Percentiles rank a stretch among this genome's conserved stretches.
phyloP scores from a whole-genome alignment of 2,329 filamentous ascomycete genomes.

The Pseudopithomyces maydicus region DNA sequence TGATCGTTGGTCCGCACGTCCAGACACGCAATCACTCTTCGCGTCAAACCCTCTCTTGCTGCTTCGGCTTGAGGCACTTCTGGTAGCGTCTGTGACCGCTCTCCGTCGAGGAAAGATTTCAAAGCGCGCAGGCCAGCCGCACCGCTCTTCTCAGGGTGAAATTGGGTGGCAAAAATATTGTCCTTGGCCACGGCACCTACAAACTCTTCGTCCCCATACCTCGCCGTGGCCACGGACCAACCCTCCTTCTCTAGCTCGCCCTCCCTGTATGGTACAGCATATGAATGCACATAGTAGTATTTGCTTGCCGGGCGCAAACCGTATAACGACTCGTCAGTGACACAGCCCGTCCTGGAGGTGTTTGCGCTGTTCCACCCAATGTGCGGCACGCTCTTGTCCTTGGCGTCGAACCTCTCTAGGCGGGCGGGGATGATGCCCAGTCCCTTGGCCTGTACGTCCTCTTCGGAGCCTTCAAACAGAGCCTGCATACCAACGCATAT shows the following conservation, averaged over 20 bases:
- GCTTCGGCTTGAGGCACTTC: conserved; percentile 36
- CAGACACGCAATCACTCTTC: conserved; percentile 91
- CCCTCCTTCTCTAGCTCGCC: conserved; percentile 79
- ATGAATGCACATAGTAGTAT: conserved; percentile 99
- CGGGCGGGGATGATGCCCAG: conserved; percentile 74
- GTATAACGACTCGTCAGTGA: conserved; percentile 66
- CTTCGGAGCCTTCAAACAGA: conserved; percentile 83
- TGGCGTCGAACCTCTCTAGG: conserved; percentile 77
- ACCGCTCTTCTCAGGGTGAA: conserved; percentile 97
- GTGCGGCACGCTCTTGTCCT: conserved; percentile 89
- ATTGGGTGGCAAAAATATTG: conserved; percentile 90
- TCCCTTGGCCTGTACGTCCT: conserved; percentile 73
- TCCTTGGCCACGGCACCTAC: conserved; percentile 85
- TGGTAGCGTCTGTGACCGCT: conserved; percentile 61
- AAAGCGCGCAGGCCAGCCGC: conserved; percentile 83
- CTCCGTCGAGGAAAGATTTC: conserved; percentile 82
- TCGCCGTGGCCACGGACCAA: conserved; percentile 90
- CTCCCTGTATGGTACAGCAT: conserved; percentile 76
- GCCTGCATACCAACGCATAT: conserved; percentile 96
- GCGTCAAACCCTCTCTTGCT: conserved; percentile 74
- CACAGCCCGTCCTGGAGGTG: conserved; percentile 53
- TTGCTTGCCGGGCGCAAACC: conserved; percentile 81
- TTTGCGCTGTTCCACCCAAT: conserved; percentile 98
- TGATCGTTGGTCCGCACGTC: conserved; percentile 94
- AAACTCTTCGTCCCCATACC: conserved; percentile 87